Evolutionary conservation across 2,329 filamentous ascomycete genomes (phyloP).

Genomic region (Alternaria hordeiaustralica): DNA sequence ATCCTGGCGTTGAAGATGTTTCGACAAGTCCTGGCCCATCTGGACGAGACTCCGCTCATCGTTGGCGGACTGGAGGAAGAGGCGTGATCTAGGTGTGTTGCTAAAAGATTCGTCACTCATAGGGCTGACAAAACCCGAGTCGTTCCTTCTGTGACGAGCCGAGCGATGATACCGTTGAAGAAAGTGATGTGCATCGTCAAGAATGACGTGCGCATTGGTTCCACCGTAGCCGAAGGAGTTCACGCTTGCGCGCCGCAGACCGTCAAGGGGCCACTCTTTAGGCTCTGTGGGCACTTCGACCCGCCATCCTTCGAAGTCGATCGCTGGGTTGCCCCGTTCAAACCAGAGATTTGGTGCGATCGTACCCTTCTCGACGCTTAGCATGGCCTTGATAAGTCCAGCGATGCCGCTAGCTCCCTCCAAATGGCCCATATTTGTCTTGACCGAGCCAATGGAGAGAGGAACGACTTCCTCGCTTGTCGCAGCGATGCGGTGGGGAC

Average conservation of each 20-base stretch:
- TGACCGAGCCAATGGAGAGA: constrained; percentile 24
- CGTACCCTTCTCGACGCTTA: constrained; percentile 48
- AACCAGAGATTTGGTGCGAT: constrained; percentile 39
- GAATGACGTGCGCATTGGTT: constrained; percentile 28
- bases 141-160: constrained; percentile 1
- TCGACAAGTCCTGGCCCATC: constrained; percentile 24
- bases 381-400: constrained; percentile 47
- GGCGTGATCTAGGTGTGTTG: neutral
- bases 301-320: constrained; percentile 15
- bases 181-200: constrained; percentile 36
- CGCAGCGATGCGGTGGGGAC: constrained; percentile 2
- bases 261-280: constrained; percentile 18
- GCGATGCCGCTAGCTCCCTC: constrained; percentile 50
- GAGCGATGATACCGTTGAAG: neutral
- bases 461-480: constrained; percentile 6
- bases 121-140: constrained; percentile 14
- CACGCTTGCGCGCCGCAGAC: constrained; percentile 19
- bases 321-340: constrained; percentile 17
- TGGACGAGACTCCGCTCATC: constrained; percentile 9
- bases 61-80: constrained; percentile 23
- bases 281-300: constrained; percentile 18
- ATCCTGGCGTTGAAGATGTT: constrained; percentile 9
- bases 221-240: constrained; percentile 35
- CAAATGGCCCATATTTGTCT: constrained; percentile 53
- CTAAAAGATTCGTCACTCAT: neutral